phyloP scores from a whole-genome alignment of 1,284 basidiomycete genomes.

The Pholiota adiposa region DNA sequence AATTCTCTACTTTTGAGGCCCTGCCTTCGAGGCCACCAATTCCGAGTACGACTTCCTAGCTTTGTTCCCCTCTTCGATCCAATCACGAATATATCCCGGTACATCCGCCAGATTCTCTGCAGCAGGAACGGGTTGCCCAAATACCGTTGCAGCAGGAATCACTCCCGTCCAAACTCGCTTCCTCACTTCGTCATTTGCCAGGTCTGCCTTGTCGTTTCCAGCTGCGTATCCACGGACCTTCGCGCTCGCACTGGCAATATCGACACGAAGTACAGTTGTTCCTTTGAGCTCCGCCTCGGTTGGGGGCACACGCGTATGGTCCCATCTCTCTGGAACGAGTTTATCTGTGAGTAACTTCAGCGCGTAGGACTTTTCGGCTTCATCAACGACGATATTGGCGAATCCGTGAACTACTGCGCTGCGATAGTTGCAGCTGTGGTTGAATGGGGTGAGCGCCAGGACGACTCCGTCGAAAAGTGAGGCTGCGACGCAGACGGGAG shows the following conservation, averaged over 20 bases:
- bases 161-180: constrained; percentile 29
- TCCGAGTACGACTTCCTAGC: constrained; percentile 18
- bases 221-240: constrained; percentile 24
- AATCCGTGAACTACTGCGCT: constrained; percentile 29
- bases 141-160: constrained; percentile 14
- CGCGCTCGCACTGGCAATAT: constrained; percentile 30
- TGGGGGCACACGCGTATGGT: constrained; percentile 26
- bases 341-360: constrained; percentile 25
- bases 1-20: background rate
- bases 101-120: constrained; percentile 21
- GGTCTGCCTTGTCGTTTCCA: constrained; percentile 25
- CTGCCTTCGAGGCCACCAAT: constrained; percentile 5
- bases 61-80: constrained; percentile 21
- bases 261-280: constrained; percentile 26
- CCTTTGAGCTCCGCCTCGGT: constrained; percentile 26
- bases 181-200: constrained; percentile 20
- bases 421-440: constrained; percentile 31
- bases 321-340: constrained; percentile 25
- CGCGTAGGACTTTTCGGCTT: constrained; percentile 26
- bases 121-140: background rate
- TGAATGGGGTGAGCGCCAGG: constrained; percentile 29
- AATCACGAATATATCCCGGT: constrained; percentile 19
- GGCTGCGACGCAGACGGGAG: constrained; percentile 28
- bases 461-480: constrained; percentile 29
- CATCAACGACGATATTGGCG: constrained; percentile 20